Evolutionary conservation across 495 filamentous ascomycete genomes (phyloP).

Genomic region (Penicillium cosmopolitanum): DNA sequence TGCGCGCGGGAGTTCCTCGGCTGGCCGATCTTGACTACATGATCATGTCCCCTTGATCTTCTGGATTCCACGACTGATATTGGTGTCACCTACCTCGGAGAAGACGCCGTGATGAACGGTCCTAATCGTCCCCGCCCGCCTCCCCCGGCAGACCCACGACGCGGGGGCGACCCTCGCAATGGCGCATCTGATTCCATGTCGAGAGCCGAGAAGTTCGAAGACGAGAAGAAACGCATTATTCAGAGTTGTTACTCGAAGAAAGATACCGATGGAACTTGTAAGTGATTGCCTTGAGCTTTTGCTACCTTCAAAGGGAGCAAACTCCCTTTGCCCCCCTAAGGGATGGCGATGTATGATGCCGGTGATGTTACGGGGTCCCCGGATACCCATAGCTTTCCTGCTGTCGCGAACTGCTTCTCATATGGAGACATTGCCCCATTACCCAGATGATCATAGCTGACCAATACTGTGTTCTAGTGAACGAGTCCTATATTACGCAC

Average conservation of each 20-base stretch:
- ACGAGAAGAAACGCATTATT: conserved; percentile 91
- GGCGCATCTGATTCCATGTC: conserved; percentile 50
- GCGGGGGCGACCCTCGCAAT: conserved; percentile 40
- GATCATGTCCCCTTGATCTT: conserved; percentile 46
- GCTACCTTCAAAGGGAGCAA: not conserved
- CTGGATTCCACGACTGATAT: conserved; percentile 32
- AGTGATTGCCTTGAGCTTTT: conserved; percentile 31
- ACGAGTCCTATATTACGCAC: conserved; percentile 97
- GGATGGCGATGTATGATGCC: conserved; percentile 11
- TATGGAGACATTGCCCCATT: not conserved
- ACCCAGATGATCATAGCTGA: conserved; percentile 13
- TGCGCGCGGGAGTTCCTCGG: conserved; percentile 21
- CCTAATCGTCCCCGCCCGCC: conserved; percentile 41
- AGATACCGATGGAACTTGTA: conserved; percentile 81
- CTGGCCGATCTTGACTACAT: conserved; percentile 25
- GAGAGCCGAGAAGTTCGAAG: conserved; percentile 89
- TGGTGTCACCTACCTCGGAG: conserved; percentile 22
- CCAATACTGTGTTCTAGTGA: conserved; percentile 52
- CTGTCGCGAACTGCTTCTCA: not conserved
- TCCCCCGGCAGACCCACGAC: conserved; percentile 32
- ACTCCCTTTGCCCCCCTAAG: conserved; percentile 9
- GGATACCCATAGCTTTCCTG: not conserved
- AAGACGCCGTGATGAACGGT: conserved; percentile 41
- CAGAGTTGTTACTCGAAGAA: conserved; percentile 89
- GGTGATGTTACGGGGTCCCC: conserved; percentile 6